Percentiles rank a stretch among this genome's conserved stretches.
Evolutionary conservation across 177 flowering plant genomes (phyloP).

Genomic region (Vitis hybrid): DNA sequence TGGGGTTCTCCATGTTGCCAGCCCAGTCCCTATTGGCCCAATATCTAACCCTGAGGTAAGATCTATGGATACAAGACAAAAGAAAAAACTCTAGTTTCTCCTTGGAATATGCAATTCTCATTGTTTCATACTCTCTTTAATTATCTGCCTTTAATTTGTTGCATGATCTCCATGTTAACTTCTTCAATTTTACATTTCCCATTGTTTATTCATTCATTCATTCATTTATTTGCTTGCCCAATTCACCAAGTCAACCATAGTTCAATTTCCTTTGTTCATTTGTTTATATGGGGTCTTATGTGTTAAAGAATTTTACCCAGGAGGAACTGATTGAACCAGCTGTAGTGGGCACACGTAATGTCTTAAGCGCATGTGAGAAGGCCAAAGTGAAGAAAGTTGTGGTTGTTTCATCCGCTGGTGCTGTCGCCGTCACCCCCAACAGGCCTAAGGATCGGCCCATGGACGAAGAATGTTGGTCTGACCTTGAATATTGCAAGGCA

Average conservation of each 20-base stretch:
- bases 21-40: constrained; percentile 27
- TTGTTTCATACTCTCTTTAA: background rate
- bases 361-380: constrained; percentile 27
- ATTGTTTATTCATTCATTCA: background rate
- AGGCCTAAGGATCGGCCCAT: constrained; percentile 29
- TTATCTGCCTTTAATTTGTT: background rate
- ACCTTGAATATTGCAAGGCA: constrained; percentile 23
- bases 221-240: background rate
- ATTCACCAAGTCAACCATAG: background rate
- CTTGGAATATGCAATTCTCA: background rate
- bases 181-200: no score
- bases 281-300: background rate
- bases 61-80: background rate
- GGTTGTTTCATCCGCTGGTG: constrained; percentile 29
- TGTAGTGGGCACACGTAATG: constrained; percentile 32
- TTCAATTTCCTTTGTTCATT: background rate
- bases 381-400: constrained; percentile 32
- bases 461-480: constrained; percentile 42
- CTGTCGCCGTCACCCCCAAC: constrained; percentile 23
- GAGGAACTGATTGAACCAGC: constrained; percentile 38
- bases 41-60: constrained; percentile 32
- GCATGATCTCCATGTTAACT: no score
- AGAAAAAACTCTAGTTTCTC: background rate
- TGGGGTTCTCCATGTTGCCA: constrained; percentile 52
- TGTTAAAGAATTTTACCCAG: constrained; percentile 8